Evolutionary conservation across 805 yeast species (phyloP).

Genomic region (Wickerhamiella lipophila): DNA sequence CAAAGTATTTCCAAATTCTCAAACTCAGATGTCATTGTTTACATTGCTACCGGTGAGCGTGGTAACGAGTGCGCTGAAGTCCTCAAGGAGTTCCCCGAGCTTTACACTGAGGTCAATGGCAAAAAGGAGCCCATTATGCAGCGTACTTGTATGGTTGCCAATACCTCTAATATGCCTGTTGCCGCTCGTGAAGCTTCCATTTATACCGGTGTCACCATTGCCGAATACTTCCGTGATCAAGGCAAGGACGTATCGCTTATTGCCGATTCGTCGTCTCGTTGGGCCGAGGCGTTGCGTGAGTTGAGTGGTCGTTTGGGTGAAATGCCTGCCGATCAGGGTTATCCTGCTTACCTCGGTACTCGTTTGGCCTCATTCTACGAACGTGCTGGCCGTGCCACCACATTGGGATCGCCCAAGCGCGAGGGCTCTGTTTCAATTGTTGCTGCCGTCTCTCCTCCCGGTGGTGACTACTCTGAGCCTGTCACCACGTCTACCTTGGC

Average conservation of each 20-base stretch:
- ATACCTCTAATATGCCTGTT: constrained; percentile 99
- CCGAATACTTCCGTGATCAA: constrained; percentile 99
- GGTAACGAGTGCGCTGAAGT: constrained; percentile 99
- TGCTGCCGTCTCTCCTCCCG: constrained; percentile 99
- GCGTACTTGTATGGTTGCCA: constrained; percentile 97
- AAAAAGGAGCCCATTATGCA: constrained; percentile 98
- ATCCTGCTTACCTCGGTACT: constrained; percentile 99
- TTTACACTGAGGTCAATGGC: constrained; percentile 80
- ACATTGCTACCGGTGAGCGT: constrained; percentile 93
- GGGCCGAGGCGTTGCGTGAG: constrained; percentile 99
- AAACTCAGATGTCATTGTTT: constrained; percentile 91
- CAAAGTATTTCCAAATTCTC: constrained; percentile 95
- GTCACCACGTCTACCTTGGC: constrained; percentile 97
- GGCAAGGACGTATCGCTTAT: constrained; percentile 98
- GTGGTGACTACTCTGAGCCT: constrained; percentile 99
- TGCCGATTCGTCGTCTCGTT: constrained; percentile 98
- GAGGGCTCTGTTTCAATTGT: constrained; percentile 97
- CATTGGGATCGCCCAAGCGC: constrained; percentile 94
- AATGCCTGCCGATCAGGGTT: constrained; percentile 99
- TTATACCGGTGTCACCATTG: constrained; percentile 96
- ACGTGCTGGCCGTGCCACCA: constrained; percentile 95
- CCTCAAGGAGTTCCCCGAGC: constrained; percentile 97
- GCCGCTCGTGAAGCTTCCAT: constrained; percentile 99
- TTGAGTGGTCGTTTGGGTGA: constrained; percentile 99
- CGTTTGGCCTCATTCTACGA: constrained; percentile 97